Conservation (phyloP, 176 grass and related monocot species). For the Avena eriantha region DNA sequence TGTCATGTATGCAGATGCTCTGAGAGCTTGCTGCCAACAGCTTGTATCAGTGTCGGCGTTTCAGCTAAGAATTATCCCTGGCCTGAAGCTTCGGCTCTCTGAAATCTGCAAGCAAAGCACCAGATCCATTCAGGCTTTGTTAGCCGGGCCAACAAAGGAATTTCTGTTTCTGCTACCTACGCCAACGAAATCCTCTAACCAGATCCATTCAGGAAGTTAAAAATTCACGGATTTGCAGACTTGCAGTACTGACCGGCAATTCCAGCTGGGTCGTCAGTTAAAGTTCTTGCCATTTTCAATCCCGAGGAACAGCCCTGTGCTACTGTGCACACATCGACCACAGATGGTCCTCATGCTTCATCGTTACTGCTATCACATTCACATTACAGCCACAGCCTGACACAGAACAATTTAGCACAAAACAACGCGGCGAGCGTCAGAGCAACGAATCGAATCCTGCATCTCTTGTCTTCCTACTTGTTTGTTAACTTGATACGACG, state of each 20-base stretch:
- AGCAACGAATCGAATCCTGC: background rate
- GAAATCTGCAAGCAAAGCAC: slow-evolving; percentile 8
- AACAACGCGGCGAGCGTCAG: background rate
- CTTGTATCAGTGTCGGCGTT: background rate
- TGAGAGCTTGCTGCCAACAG: background rate
- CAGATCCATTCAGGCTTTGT: background rate
- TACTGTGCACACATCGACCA: background rate
- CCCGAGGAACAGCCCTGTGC: background rate
- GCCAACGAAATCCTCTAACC: background rate
- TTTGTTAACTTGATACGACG: background rate
- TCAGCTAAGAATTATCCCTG: slow-evolving; percentile 16
- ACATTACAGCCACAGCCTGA: background rate
- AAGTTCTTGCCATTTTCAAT: background rate
- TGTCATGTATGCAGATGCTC: background rate
- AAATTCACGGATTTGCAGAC: too few species aligned
- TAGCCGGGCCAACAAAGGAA: background rate
- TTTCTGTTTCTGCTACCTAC: background rate
- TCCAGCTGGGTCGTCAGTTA: background rate
- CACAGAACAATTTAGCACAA: background rate
- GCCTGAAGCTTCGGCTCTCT: background rate
- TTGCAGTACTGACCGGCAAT: background rate
- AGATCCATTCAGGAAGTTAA: too few species aligned
- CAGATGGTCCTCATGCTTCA: background rate
- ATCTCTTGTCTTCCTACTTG: background rate
- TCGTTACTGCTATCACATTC: background rate